Evolutionary conservation across 345 rosid species (phyloP).

Genomic region (Hypericum androsaemum): DNA sequence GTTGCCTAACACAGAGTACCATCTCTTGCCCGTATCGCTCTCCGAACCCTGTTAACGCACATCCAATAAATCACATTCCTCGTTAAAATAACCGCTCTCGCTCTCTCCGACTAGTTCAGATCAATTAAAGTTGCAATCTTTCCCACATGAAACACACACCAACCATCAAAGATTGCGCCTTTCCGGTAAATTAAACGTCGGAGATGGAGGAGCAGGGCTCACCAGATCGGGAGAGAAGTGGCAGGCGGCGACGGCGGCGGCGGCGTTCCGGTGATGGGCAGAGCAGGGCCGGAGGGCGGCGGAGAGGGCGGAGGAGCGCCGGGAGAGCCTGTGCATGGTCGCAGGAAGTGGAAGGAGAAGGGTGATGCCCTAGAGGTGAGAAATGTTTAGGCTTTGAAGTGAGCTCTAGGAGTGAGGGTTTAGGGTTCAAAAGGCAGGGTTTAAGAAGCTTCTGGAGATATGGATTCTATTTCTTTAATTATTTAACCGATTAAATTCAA

Average conservation of each 20-base stretch:
- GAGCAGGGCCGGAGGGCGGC: constrained; percentile 37
- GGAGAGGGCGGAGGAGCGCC: constrained; percentile 46
- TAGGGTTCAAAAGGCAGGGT: not conserved
- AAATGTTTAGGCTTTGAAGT: no score
- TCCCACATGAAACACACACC: not conserved
- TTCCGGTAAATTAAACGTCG: not conserved
- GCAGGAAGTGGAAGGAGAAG: constrained; percentile 1
- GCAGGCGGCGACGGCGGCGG: constrained; percentile 27
- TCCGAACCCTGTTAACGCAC: constrained; percentile 34
- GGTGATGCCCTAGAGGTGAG: not conserved
- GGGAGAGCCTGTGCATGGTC: constrained; percentile 56
- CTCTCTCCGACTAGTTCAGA: not conserved
- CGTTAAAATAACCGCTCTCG: not conserved
- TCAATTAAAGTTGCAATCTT: not conserved
- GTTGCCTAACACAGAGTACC: constrained; percentile 43
- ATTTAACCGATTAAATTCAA: no score
- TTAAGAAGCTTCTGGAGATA: constrained; percentile 58
- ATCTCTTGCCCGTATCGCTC: constrained; percentile 33
- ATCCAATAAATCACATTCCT: not conserved
- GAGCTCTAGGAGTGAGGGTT: no score
- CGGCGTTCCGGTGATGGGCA: constrained; percentile 21
- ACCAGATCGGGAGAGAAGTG: constrained; percentile 38
- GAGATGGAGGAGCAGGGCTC: constrained; percentile 2
- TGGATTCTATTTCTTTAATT: no score
- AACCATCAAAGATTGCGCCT: not conserved